A percentile compares a stretch with the other conserved stretches of the same genome.
phyloP scores from a whole-genome alignment of 208 protist species.

The Histomonas meleagridis region DNA sequence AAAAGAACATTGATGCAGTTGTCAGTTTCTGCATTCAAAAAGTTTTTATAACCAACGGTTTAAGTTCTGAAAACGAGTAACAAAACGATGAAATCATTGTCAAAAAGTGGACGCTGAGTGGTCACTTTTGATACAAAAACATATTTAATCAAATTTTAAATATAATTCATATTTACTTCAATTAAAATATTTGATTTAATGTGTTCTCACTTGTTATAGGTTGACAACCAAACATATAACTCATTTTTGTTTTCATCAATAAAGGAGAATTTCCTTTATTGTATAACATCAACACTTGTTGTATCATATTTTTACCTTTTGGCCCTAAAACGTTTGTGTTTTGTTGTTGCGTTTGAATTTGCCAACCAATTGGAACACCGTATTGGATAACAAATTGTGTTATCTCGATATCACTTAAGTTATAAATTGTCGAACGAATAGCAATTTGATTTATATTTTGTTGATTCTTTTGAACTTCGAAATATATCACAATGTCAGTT shows the following conservation, averaged over 20 bases:
- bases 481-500: background rate
- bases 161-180: background rate
- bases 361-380: conserved; percentile 3
- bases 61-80: no score
- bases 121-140: no score
- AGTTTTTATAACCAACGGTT: no score
- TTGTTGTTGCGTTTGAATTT: background rate
- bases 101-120: no score
- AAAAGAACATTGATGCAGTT: no score
- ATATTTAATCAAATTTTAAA: conserved; percentile 14
- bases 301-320: background rate
- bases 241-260: background rate
- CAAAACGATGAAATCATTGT: no score
- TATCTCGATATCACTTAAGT: background rate
- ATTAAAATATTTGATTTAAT: no score
- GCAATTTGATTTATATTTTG: background rate
- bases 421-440: background rate
- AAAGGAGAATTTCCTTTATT: background rate
- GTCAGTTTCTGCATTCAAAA: no score
- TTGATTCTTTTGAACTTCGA: background rate
- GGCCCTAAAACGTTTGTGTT: background rate
- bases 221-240: background rate
- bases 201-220: no score
- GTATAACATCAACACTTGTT: background rate
- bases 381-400: background rate